Base-by-base conservation (phyloP, 225 moss, liverwort and hornwort species). In the Thuidium tamariscinum region DNA sequence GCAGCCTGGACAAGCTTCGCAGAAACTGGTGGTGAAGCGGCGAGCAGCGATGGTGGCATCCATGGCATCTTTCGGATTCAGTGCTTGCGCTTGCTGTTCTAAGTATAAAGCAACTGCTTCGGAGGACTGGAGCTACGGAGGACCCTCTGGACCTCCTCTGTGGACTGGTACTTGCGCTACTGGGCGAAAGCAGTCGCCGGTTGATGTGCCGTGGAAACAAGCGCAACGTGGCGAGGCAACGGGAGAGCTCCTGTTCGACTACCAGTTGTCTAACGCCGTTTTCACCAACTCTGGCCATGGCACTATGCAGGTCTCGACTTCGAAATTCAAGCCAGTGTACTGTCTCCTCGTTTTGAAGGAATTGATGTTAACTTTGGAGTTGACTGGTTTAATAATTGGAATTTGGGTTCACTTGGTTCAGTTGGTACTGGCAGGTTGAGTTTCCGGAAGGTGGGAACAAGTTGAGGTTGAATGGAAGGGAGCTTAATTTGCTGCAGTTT, bases 281-380 rank as follows among this genome's bases (percentile, higher is more conserved):
- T 91, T 96, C 42, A 68, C 66, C 62, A 96, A 94, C 86, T 70
- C 90, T 37, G 95, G 95, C 32, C 95, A 94, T 69, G 91, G 96
- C 39, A 91, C 95, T 42, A 95, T 96, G 91, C 79, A 94, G 93
- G 93, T 95, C 52, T n/a, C 52, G 52, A 52, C 52, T 52, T 75
- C n/a, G n/a, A 51, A 52, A 52, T 14, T 22, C 34, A 52, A 75
- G 22, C 75, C 15, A 5, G 15, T 75, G 22, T 22, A 8, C 2
- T 7, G 2, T 8, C 34, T 74, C 22, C 14, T 52, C 17, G 4
- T 59, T 59, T 25, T 18, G 26, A 57, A 62, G 32, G 6, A 79
- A 32, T 19, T 13, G 13, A 2, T 32, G 61, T 32, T n/a, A n/a
- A n/a, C n/a, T n/a, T 30, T 60, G 10, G 13, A 54, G 41, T 60